Evolutionary conservation across 768 basidiomycete species (phyloP), one percentile per base, ranked within the genome.

Genomic region (Suillus subaureus): DNA sequence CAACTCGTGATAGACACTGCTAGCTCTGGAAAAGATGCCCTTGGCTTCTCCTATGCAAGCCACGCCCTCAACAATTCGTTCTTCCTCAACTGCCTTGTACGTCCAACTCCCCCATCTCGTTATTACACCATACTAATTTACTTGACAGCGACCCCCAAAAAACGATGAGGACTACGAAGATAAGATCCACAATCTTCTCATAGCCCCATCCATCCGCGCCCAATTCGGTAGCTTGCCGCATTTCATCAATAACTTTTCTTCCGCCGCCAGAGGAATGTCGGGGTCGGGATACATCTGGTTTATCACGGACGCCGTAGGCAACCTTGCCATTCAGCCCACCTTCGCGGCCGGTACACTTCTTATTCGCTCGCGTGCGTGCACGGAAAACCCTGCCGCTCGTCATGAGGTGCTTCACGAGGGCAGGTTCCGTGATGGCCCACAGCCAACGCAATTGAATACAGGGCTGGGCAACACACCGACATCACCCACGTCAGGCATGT

Each of bases 51-150:
- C 78, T 95, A 96, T 73, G 95, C 96, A 4, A 91, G 91, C 68
- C 85, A 94, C 56, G 93, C 97, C 6, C 81, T 98, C 67, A 99
- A 99, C 80, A 99, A 97, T 77, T 89, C 89, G 70, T 99, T 94
- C 85, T 99, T 99, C 83, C 84, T 99, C 35, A 85, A 93, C 69
- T 84, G 83, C 64, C 83, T 99, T 45, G 97, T 98, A 75, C 61
- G 94, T 83, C 35, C 47, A 31, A 26, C 31, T 60, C 61, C 43
- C 18, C 6, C 21, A 28, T 3, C 18, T 43, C 15, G 9, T 39
- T 40, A 39, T 39, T 42, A 23, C 49, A 35, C 40, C 28, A 18
- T 51, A 54, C n/a, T 54, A 33, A 62, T 66, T 62, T 67, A 33
- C 8, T 18, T 11, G n/a, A 21, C 52, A 81, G 81, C 75, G 72